Evolutionary conservation across 2,329 filamentous ascomycete species (phyloP).

Genomic region (Corniculantispora saksenae): DNA sequence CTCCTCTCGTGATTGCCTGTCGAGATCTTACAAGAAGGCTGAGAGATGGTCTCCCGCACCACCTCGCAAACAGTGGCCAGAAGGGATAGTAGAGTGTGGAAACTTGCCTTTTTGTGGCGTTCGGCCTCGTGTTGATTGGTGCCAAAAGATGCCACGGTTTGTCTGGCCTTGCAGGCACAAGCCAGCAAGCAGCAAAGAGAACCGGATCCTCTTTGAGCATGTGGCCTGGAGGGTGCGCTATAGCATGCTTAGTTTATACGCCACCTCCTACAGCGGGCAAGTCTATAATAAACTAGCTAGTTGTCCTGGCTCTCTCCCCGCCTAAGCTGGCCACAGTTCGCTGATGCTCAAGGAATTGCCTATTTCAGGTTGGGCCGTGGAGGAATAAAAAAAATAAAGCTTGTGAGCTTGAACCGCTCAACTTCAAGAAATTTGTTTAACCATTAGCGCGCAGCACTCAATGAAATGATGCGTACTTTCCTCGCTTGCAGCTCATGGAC

Average conservation of each 20-base stretch:
- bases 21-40: neutral
- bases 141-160: neutral
- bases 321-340: neutral
- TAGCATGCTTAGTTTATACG: slow-evolving; percentile 2
- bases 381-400: neutral
- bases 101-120: neutral
- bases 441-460: neutral
- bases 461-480: neutral
- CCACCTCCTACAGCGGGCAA: neutral
- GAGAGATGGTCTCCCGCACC: neutral
- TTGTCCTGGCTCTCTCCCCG: neutral
- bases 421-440: neutral
- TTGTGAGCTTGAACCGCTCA: neutral
- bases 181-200: neutral
- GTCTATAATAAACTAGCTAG: slow-evolving; percentile 1
- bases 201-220: slow-evolving; percentile 1
- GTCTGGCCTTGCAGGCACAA: neutral
- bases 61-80: neutral
- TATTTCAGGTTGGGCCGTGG: neutral
- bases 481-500: neutral
- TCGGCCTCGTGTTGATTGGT: neutral
- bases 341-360: neutral
- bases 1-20: neutral
- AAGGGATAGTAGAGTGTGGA: neutral
- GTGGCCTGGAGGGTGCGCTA: slow-evolving; percentile 3